Base-by-base conservation (phyloP, 352 stramenopile genomes). In the Thraustotheca clavata region DNA sequence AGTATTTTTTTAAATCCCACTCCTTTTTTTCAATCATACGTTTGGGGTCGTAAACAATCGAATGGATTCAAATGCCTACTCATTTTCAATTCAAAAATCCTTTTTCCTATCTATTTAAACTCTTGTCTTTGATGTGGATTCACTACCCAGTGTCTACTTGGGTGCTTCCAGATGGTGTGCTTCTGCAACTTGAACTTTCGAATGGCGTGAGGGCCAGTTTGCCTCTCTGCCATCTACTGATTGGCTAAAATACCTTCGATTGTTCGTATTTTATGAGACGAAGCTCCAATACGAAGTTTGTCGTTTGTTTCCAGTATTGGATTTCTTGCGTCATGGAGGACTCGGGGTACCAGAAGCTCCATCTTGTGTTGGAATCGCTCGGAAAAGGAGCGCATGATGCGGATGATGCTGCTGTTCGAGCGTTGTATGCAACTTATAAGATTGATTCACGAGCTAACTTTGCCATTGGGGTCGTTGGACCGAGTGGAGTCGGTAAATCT, bases 251-350 rank as follows among this genome's bases (percentile, higher is more conserved):
- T 24, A 31, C 9, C 11, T 24, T 31, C n/a, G 22, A 24, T n/a
- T 24, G n/a, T n/a, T n/a, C 39, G 43, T 52, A 14, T 52, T 31
- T 52, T 9, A 52, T 52, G 43, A 52, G 43, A 52, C 43, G 43
- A 52, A 52, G 43, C 43, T 52, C 43, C 24, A 31, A 47, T 18
- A 31, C 43, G 43, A 52, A 52, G 43, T 52, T 52, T 11, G 43
- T 31, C 16, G 43, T 24, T 18, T 52, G 43, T 52, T 52, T 52
- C 52, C 52, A 61, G 52, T 61, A 61, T 61, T 61, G 52, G 52
- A 61, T 61, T 61, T 38, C 20, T 26, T 29, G 31, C 43, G 29
- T 12, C 20, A 61, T 61, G 52, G 52, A 49, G 8, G 34, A 52
- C 43, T 52, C 43, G 43, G n/a, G 43, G 6, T 52, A 24, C 43